Base-by-base conservation (phyloP, 1,284 basidiomycete genomes). In the Phlebopus sp. region DNA sequence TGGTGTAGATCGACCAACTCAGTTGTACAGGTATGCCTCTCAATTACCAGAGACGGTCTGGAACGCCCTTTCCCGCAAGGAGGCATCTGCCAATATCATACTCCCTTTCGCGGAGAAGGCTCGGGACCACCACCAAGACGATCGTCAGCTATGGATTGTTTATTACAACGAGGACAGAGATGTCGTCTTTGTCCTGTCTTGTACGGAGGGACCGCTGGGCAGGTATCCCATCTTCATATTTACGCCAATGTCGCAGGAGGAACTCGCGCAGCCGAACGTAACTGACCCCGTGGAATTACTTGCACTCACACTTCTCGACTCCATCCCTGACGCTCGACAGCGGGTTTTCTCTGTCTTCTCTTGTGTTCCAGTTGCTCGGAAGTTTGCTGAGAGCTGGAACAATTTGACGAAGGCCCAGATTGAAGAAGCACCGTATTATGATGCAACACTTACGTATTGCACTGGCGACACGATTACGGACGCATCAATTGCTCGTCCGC, bases 271-370 rank as follows among this genome's bases (percentile, higher is more conserved):
- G 13, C 46, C 62, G 1, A 67, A 66, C 47, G 55, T 79, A 4
- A 41, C 59, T 5, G 67, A 64, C 9, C 67, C 70, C 7, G 56
- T 79, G 34, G 25, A 44, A 2, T 54, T 56, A n/a, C 64, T 79
- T 17, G 69, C 66, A 3, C 37, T 49, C 1, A 58, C 58, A 8
- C 62, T 80, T 8, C 49, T 52, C 15, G 43, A 40, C 0, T 54
- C 55, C 15, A 67, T 72, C 17, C 52, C 59, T 9, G 27, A 29
- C 10, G 27, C 27, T 11, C 35, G 58, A 1, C 42, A 68, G 11
- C 73, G 86, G 10, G 74, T 86, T 0, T 90, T 82, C 62, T 86
- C 86, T 1, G 71, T 87, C 7, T 89, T 87, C 55, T 77, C 82
- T 1, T 68, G 73, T 2, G 71, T 79, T 7, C 54, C 59, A 3